phyloP scores from a whole-genome alignment of 768 basidiomycete genomes.

The Pholiota microspora region DNA sequence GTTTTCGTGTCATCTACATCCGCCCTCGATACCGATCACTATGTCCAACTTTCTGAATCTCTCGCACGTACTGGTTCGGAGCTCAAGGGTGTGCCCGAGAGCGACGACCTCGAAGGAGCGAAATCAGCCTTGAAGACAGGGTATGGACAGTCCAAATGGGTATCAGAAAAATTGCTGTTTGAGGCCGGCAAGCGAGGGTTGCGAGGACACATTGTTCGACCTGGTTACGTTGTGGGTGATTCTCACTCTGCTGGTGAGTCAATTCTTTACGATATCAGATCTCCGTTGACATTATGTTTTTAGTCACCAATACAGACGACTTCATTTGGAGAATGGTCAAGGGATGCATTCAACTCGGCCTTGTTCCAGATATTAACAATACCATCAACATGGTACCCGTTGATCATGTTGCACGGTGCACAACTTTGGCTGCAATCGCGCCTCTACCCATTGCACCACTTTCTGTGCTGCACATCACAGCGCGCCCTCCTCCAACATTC shows the following conservation, averaged over 20 bases:
- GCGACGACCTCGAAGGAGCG: conserved; percentile 87
- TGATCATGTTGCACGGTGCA: conserved; percentile 88
- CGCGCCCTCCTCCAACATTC: conserved; percentile 84
- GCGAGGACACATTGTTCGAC: conserved; percentile 82
- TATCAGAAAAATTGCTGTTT: conserved; percentile 90
- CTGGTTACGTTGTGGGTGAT: conserved; percentile 96
- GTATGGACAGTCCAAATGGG: conserved; percentile 99
- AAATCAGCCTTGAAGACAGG: conserved; percentile 75
- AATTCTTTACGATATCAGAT: neutral
- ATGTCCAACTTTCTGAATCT: conserved; percentile 82
- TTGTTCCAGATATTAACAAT: conserved; percentile 97
- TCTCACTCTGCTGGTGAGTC: conserved; percentile 77
- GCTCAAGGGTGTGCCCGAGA: conserved; percentile 76
- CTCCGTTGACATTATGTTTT: conserved; percentile 1
- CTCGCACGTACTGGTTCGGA: conserved; percentile 37
- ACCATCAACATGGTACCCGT: conserved; percentile 98
- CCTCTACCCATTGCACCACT: conserved; percentile 46
- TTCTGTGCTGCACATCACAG: conserved; percentile 81
- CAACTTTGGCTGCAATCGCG: conserved; percentile 67
- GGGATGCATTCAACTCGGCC: conserved; percentile 96
- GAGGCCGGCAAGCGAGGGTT: conserved; percentile 89
- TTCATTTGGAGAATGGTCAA: conserved; percentile 98
- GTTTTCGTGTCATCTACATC: conserved; percentile 96
- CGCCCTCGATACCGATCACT: conserved; percentile 89
- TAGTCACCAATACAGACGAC: conserved; percentile 98